These are phyloP conservation scores for Cryptococcus sp. DNA, from an alignment of 1,284 basidiomycete species.

Conservation along the genomic window DNA sequence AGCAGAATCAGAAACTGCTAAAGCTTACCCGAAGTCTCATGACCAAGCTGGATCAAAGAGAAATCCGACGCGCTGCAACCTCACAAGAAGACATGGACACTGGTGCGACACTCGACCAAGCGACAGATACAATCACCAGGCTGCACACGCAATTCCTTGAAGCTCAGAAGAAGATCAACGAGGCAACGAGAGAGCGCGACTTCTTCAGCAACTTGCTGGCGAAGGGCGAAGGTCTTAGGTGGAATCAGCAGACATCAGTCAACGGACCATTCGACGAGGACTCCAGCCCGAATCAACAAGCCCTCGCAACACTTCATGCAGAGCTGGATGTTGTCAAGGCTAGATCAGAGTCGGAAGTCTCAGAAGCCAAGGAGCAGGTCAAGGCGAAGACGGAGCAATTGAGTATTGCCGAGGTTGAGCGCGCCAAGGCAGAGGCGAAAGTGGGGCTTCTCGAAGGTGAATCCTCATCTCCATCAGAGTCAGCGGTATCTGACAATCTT, in stretches of 20 bases:
- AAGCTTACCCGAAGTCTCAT: conserved; percentile 79
- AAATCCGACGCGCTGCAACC: conserved; percentile 67
- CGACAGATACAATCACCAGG: conserved; percentile 78
- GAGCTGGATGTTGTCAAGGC: conserved; percentile 69
- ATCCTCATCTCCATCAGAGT: conserved; percentile 26
- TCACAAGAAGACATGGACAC: conserved; percentile 63
- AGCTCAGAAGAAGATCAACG: conserved; percentile 69
- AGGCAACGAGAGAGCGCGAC: conserved; percentile 84
- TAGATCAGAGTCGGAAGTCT: conserved; percentile 66
- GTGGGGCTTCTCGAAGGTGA: conserved; percentile 69
- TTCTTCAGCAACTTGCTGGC: conserved; percentile 73
- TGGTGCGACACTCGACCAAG: conserved; percentile 75
- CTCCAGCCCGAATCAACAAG: conserved; percentile 25
- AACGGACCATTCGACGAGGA: conserved; percentile 27
- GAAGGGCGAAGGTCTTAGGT: conserved; percentile 45
- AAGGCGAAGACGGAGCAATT: conserved; percentile 64
- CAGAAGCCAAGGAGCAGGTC: conserved; percentile 68
- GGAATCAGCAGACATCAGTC: conserved; percentile 16
- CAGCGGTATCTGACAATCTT: neutral
- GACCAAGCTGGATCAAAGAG: conserved; percentile 73
- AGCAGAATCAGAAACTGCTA: conserved; percentile 86
- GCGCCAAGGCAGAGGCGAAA: conserved; percentile 79
- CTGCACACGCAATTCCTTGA: conserved; percentile 73
- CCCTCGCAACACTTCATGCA: conserved; percentile 36
- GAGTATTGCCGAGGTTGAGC: conserved; percentile 64